A percentile compares a stretch with the other conserved stretches of the same genome.
phyloP scores from a whole-genome alignment of 2,329 filamentous ascomycete genomes.

The Fusarium paranaense region DNA sequence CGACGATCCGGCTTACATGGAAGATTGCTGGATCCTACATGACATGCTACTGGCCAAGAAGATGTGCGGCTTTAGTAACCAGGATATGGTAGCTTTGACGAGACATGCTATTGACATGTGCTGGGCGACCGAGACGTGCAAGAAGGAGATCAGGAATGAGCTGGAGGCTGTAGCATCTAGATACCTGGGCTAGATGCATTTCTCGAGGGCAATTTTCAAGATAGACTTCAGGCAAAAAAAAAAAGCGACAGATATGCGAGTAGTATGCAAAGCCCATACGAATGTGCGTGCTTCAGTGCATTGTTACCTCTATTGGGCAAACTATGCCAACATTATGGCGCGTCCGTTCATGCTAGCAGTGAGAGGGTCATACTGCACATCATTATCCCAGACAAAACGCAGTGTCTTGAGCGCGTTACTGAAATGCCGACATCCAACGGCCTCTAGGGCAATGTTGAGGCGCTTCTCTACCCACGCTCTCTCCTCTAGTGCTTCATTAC shows the following conservation, averaged over 20 bases:
- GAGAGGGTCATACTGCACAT: not conserved
- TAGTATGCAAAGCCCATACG: not conserved
- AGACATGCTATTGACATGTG: slow-evolving; percentile 58
- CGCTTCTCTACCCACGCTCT: not conserved
- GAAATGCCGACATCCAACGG: slow-evolving; percentile 20
- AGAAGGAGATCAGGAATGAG: not conserved
- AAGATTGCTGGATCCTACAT: slow-evolving; percentile 61
- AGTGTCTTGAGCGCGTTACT: slow-evolving; percentile 17
- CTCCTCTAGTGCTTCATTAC: not conserved
- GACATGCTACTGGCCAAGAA: slow-evolving; percentile 48
- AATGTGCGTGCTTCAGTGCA: not conserved
- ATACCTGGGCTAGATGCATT: not conserved
- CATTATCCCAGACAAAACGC: not conserved
- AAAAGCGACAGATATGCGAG: not conserved
- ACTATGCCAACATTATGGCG: slow-evolving; percentile 13
- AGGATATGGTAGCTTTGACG: slow-evolving; percentile 56
- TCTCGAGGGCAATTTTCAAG: not conserved
- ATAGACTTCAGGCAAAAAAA: not conserved
- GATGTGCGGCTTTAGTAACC: slow-evolving; percentile 15
- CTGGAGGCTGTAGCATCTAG: not conserved
- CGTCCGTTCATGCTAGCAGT: not conserved
- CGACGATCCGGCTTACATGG: slow-evolving; percentile 80
- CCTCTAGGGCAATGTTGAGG: not conserved
- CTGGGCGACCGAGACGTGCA: slow-evolving; percentile 51
- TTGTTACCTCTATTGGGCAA: too few species aligned